Conservation (phyloP, 2,329 filamentous ascomycete species). For the Hyphodiscus sp. region DNA sequence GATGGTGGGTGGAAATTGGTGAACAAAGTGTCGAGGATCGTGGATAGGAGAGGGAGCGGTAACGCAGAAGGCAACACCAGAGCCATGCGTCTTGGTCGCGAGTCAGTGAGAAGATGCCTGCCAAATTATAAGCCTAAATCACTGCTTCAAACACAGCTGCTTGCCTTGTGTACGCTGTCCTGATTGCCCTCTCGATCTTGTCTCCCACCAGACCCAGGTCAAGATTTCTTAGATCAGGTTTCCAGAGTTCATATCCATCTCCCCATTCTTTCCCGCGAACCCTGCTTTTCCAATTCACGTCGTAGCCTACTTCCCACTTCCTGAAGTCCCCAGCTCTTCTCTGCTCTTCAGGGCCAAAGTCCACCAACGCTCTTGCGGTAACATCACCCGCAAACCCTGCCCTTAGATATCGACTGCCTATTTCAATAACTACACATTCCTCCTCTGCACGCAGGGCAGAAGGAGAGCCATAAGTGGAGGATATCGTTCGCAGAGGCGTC, state of each 20-base stretch:
- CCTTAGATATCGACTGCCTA: slow-evolving; percentile 72
- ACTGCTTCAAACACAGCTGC: slow-evolving; percentile 35
- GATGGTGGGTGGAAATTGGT: slow-evolving; percentile 71
- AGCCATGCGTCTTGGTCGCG: slow-evolving; percentile 66
- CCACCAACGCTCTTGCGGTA: slow-evolving; percentile 62
- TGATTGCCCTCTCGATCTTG: slow-evolving; percentile 74
- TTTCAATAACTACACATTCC: slow-evolving; percentile 74
- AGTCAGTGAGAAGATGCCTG: slow-evolving; percentile 63
- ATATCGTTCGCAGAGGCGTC: slow-evolving; percentile 48
- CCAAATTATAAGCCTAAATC: slow-evolving; percentile 7
- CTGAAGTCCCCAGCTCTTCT: slow-evolving; percentile 77
- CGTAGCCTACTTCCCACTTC: slow-evolving; percentile 54
- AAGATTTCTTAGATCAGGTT: slow-evolving; percentile 61
- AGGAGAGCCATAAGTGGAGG: slow-evolving; percentile 52
- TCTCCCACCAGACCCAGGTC: slow-evolving; percentile 80
- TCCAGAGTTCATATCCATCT: slow-evolving; percentile 68
- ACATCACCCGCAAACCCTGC: slow-evolving; percentile 84
- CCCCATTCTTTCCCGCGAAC: slow-evolving; percentile 51
- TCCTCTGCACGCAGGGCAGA: slow-evolving; percentile 68
- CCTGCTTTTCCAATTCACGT: slow-evolving; percentile 41
- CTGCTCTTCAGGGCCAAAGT: slow-evolving; percentile 69
- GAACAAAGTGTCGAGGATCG: slow-evolving; percentile 72
- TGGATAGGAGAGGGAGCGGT: slow-evolving; percentile 71
- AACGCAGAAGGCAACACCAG: slow-evolving; percentile 72
- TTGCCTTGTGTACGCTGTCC: slow-evolving; percentile 76